Conservation (phyloP, 164 flowering plant species). For the Cinnamomum chago region DNA sequence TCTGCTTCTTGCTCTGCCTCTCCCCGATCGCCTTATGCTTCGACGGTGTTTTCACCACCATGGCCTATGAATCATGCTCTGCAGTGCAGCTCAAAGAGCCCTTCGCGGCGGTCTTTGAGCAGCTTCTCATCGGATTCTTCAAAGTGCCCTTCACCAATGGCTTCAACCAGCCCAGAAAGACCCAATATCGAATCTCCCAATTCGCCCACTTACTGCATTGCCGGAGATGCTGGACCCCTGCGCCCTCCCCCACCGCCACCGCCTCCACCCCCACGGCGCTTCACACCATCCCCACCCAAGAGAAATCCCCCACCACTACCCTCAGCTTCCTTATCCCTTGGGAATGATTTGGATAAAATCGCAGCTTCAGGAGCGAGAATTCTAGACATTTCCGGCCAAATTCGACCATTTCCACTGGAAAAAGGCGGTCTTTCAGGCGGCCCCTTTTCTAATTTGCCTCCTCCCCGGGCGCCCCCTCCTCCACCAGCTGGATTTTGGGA, state of each 20-base stretch:
- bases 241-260: constrained; percentile 19
- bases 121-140: not conserved
- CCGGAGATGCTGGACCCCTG: not conserved
- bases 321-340: constrained; percentile 24
- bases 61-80: not conserved
- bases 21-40: constrained; percentile 8
- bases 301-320: constrained; percentile 27
- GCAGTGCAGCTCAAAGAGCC: not conserved
- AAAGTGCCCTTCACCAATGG: not conserved
- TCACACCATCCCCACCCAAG: constrained; percentile 30
- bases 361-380: not conserved
- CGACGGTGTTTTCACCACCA: not conserved
- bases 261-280: constrained; percentile 24
- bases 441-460: constrained; percentile 15
- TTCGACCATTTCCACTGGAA: constrained; percentile 1
- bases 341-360: not conserved
- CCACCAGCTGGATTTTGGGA: constrained; percentile 32
- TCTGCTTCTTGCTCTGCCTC: constrained; percentile 17
- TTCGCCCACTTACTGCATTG: not conserved
- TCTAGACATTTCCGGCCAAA: not conserved
- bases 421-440: not conserved
- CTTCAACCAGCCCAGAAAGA: constrained; percentile 3
- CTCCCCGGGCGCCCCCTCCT: constrained; percentile 39
- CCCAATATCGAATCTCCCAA: not conserved
- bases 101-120: not conserved